phyloP scores from a whole-genome alignment of 805 yeast genomes.

The Starmerella vaccinii region DNA sequence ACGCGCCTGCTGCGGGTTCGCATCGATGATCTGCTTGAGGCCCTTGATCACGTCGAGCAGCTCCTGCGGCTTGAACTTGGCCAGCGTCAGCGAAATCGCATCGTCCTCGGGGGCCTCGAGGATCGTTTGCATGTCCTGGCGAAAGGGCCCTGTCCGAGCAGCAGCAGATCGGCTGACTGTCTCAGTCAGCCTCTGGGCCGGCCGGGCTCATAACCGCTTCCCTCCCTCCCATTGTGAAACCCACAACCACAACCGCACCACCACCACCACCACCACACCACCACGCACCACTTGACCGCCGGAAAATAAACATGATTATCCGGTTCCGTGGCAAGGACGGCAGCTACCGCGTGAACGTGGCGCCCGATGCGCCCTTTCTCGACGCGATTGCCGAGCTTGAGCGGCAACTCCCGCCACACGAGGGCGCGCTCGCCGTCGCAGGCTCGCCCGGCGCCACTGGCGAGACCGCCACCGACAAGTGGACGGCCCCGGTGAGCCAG shows the following conservation, averaged over 20 bases:
- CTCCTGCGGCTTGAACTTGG: constrained; percentile 41
- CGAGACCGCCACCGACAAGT: constrained; percentile 29
- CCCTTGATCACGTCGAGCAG: constrained; percentile 44
- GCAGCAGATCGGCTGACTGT: neutral
- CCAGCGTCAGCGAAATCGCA: constrained; percentile 40
- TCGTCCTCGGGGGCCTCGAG: constrained; percentile 26
- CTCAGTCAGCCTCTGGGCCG: constrained; percentile 4
- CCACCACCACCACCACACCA: neutral
- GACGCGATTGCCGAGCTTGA: constrained; percentile 33
- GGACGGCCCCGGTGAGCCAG: constrained; percentile 32
- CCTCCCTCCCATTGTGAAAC: no score
- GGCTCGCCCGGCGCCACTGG: constrained; percentile 40
- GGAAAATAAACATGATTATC: constrained; percentile 40
- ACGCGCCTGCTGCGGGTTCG: constrained; percentile 51
- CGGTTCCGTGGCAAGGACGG: constrained; percentile 83
- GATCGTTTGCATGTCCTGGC: neutral
- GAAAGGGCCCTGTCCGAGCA: neutral
- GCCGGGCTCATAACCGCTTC: no score
- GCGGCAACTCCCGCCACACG: constrained; percentile 32
- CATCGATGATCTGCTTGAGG: constrained; percentile 46
- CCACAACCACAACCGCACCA: neutral
- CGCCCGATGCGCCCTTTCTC: constrained; percentile 37
- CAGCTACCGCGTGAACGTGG: constrained; percentile 55
- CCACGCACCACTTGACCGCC: no score
- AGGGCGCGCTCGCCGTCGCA: constrained; percentile 33